Conservation (phyloP, 208 protist species). For the Porcisia deanei region DNA sequence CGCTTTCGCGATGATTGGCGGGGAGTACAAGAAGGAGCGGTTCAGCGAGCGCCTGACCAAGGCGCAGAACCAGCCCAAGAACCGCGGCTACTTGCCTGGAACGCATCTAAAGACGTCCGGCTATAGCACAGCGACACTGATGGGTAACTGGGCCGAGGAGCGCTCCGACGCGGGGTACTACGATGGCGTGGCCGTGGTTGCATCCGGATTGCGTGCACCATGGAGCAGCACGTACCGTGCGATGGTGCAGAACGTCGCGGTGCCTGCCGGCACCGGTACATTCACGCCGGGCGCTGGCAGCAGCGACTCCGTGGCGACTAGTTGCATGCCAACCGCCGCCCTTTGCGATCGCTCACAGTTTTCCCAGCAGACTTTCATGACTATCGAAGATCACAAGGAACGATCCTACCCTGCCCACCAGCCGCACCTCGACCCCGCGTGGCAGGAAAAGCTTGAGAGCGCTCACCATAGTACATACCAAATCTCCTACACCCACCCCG, state of each 20-base stretch:
- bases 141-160: slow-evolving; percentile 90
- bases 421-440: slow-evolving; percentile 68
- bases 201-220: slow-evolving; percentile 26
- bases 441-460: slow-evolving; percentile 16
- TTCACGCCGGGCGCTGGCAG: slow-evolving; percentile 9
- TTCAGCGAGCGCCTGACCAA: slow-evolving; percentile 76
- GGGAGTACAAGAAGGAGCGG: slow-evolving; percentile 90
- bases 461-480: slow-evolving; percentile 26
- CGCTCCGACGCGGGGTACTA: slow-evolving; percentile 76
- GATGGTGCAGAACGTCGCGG: slow-evolving; percentile 29
- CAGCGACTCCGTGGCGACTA: not conserved
- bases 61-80: slow-evolving; percentile 85
- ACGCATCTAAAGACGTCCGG: slow-evolving; percentile 73
- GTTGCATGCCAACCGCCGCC: not conserved
- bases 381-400: slow-evolving; percentile 74
- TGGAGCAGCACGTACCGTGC: slow-evolving; percentile 68
- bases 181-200: slow-evolving; percentile 68
- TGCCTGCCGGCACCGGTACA: not conserved
- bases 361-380: slow-evolving; percentile 71
- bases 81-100: slow-evolving; percentile 85
- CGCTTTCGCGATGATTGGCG: slow-evolving; percentile 68
- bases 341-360: slow-evolving; percentile 37
- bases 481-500: slow-evolving; percentile 33
- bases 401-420: slow-evolving; percentile 84
- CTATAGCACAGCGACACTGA: slow-evolving; percentile 75